Evolutionary conservation across 2,329 filamentous ascomycete species (phyloP).

Genomic region (Myrmaecium sp.): DNA sequence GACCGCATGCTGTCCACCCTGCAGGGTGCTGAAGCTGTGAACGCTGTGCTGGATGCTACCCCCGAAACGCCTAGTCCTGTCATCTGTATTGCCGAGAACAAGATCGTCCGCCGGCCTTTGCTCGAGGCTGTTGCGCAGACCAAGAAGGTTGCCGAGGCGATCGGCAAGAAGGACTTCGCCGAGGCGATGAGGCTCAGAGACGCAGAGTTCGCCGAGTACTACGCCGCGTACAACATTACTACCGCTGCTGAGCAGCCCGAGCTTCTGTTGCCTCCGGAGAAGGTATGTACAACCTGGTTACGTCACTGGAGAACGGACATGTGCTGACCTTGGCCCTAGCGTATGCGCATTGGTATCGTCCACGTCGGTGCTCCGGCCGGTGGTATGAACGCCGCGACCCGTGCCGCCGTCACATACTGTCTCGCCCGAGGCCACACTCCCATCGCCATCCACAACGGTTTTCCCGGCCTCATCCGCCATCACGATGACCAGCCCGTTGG

Average conservation of each 20-base stretch:
- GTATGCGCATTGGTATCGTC: conserved; percentile 87
- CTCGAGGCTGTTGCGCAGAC: conserved; percentile 81
- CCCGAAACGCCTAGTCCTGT: conserved; percentile 84
- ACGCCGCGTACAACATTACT: conserved; percentile 77
- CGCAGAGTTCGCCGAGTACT: conserved; percentile 86
- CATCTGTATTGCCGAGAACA: conserved; percentile 94
- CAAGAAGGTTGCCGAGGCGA: conserved; percentile 65
- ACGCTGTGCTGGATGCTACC: conserved; percentile 74
- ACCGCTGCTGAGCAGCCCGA: conserved; percentile 63
- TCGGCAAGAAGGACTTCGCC: conserved; percentile 72
- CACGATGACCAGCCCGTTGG: conserved; percentile 68
- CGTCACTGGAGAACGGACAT: too few relatives aligned
- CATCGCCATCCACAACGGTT: conserved; percentile 88
- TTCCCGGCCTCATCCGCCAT: conserved; percentile 82
- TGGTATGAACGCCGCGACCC: conserved; percentile 94
- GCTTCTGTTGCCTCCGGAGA: conserved; percentile 49
- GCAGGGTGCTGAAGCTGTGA: conserved; percentile 87
- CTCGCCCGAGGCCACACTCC: conserved; percentile 82
- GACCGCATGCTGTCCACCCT: conserved; percentile 86
- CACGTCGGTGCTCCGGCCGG: conserved; percentile 93
- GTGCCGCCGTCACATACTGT: conserved; percentile 86
- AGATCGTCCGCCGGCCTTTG: conserved; percentile 79
- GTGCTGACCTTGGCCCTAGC: conserved; percentile 27
- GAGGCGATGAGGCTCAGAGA: conserved; percentile 78
- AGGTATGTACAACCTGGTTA: conserved; percentile 30